A percentile compares a stretch with the other conserved stretches of the same genome.
Evolutionary conservation across 2,329 filamentous ascomycete genomes (phyloP).

Genomic region (Diplodia sapinea): DNA sequence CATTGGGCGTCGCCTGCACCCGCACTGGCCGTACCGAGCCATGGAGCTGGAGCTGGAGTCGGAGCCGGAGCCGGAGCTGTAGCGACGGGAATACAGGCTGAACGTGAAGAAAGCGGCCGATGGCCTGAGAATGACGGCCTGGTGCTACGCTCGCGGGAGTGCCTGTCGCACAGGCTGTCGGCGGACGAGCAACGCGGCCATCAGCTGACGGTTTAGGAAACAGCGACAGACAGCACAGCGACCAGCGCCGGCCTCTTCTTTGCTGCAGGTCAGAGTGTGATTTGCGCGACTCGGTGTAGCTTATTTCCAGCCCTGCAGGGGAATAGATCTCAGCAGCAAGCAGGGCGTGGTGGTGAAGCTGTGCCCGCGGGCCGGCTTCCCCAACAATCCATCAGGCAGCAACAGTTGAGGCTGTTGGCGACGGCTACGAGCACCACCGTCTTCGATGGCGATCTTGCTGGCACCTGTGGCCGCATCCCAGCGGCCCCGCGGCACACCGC

Average conservation of each 20-base stretch:
- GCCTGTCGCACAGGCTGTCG: constrained; percentile 23
- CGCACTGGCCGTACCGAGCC: no score
- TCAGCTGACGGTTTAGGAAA: constrained; percentile 27
- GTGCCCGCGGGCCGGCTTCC: constrained; percentile 2
- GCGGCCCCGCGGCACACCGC: constrained; percentile 6
- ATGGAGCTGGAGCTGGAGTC: no score
- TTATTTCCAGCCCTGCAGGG: constrained; percentile 26
- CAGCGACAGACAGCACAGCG: constrained; percentile 15
- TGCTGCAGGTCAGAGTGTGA: constrained; percentile 11
- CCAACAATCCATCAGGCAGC: constrained; percentile 23
- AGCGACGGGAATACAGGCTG: no score
- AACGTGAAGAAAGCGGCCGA: constrained; percentile 1
- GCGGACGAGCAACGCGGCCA: constrained; percentile 4
- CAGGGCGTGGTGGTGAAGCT: neutral
- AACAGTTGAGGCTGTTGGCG: neutral
- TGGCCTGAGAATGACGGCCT: constrained; percentile 16
- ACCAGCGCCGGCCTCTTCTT: neutral
- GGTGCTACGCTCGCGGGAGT: constrained; percentile 13
- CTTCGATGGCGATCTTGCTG: constrained; percentile 12
- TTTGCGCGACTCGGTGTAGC: constrained; percentile 15
- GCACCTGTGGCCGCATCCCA: neutral
- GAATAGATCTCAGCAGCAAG: neutral
- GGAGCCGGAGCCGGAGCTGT: no score
- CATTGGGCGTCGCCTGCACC: constrained; percentile 5
- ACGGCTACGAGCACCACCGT: constrained; percentile 1